Evolutionary conservation across 2,329 filamentous ascomycete species (phyloP), one percentile per base, ranked within the genome.

Genomic region (Proliferodiscus dingleyae): DNA sequence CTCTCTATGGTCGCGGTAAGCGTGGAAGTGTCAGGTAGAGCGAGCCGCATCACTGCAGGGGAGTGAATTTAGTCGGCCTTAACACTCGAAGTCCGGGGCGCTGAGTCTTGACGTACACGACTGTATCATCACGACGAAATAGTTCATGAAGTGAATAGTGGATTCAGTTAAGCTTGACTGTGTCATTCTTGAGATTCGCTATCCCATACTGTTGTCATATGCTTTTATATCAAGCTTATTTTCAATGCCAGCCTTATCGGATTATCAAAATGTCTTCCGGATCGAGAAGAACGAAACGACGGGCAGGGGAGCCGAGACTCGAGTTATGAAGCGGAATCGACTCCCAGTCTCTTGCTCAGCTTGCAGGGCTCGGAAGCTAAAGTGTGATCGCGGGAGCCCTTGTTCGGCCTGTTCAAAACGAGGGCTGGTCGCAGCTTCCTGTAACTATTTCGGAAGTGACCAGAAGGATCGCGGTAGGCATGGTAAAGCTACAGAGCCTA

Each of bases 321-420:
- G 37, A 32, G 41, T 41, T 5, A 9, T 30, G 1, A 51, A 43
- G 23, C 29, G 45, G 22, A 51, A 48, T 28, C 49, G 49, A n/a
- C 45, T 43, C 13, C 21, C 49, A 8, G 24, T 48, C n/a, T 51
- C 49, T 38, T 51, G 49, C 30, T 5, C 29, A 11, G 26, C 23
- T 15, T 48, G 49, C 22, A 39, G 44, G 33, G 37, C 28, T 13
- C 37, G 42, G 40, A 51, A 51, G 45, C 18, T 48, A 18, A 48
- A 48, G 30, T 51, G 49, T 38, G 45, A 51, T 29, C 41, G 49
- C 5, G 45, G 46, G 21, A 28, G 38, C 10, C 49, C 49, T 19
- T 51, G 49, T 29, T 23, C 42, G 9, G 22, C 45, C 5, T 51
- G 49, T 30, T 23, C 26, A 5, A 51, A 43, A 33, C 16, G 42